These are phyloP conservation scores for Fusarium irregulare DNA, from an alignment of 2,329 filamentous ascomycete species.

Conservation along the genomic window DNA sequence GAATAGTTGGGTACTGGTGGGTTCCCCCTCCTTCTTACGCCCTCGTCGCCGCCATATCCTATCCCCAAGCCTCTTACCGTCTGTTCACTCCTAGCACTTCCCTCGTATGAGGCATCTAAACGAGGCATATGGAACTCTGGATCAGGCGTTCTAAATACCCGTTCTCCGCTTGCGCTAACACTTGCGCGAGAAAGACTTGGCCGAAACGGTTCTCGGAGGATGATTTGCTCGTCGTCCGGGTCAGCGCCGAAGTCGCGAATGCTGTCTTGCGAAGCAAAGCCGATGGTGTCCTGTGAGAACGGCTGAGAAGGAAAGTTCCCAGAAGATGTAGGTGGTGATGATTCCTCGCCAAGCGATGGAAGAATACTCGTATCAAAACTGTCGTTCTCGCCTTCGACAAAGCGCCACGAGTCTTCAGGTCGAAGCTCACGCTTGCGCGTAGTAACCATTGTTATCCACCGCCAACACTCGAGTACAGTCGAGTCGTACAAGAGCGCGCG, in stretches of 20 bases:
- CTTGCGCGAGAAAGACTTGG: conserved; percentile 60
- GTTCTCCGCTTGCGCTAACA: conserved; percentile 41
- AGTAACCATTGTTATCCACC: conserved; percentile 37
- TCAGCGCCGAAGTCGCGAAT: conserved; percentile 64
- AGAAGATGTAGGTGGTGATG: conserved; percentile 53
- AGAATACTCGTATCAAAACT: conserved; percentile 69
- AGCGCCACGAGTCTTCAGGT: conserved; percentile 68
- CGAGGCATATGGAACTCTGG: conserved; percentile 66
- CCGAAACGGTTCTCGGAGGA: conserved; percentile 65
- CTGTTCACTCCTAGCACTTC: conserved; percentile 49
- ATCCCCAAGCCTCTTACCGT: conserved; percentile 48
- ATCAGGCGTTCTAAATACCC: conserved; percentile 55
- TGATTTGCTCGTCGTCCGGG: conserved; percentile 67
- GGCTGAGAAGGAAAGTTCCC: conserved; percentile 59
- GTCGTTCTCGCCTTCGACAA: conserved; percentile 70
- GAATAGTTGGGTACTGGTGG: conserved; percentile 38
- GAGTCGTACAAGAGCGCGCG: conserved; percentile 17
- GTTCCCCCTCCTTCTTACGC: conserved; percentile 46
- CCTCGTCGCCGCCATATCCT: conserved; percentile 37
- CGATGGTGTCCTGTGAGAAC: conserved; percentile 56
- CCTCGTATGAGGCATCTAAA: conserved; percentile 55
- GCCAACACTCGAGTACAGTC: conserved; percentile 8
- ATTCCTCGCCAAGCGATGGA: conserved; percentile 56
- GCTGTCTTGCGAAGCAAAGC: conserved; percentile 65
- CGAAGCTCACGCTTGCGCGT: conserved; percentile 41